phyloP scores from a whole-genome alignment of 2,329 filamentous ascomycete species.

The Zymoseptoria pseudotritici region DNA sequence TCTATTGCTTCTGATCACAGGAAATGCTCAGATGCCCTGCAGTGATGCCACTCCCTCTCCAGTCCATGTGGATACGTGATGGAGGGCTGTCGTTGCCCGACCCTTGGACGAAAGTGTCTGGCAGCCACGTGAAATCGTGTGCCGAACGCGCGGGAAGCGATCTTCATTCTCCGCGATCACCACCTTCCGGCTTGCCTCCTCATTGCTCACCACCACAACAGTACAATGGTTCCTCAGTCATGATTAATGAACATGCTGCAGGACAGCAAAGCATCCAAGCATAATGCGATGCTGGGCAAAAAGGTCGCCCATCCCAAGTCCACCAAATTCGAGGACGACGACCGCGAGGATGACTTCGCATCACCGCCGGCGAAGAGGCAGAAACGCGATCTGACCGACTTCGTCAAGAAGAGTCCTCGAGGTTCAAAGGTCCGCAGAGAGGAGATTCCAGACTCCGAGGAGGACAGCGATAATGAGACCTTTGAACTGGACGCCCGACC shows the following conservation, averaged over 20 bases:
- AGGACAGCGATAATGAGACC: constrained; percentile 25
- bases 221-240: background rate
- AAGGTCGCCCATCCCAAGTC: constrained; percentile 39
- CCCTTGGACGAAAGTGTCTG: background rate
- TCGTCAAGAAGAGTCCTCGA: constrained; percentile 19
- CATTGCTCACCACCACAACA: background rate
- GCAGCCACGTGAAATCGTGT: background rate
- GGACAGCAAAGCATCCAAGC: constrained; percentile 36
- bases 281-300: constrained; percentile 43
- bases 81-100: background rate
- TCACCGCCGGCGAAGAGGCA: constrained; percentile 36
- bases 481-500: constrained; percentile 22
- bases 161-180: background rate
- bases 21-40: background rate
- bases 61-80: background rate
- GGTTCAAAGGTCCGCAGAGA: constrained; percentile 13
- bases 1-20: background rate
- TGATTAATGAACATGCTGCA: constrained; percentile 28
- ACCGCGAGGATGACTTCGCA: constrained; percentile 26
- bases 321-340: constrained; percentile 35
- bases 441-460: constrained; percentile 26
- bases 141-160: background rate
- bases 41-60: background rate
- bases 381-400: constrained; percentile 26
- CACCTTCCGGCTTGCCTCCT: background rate